Base-by-base conservation (phyloP, 805 yeast genomes). In the Pichia kluyveri region DNA sequence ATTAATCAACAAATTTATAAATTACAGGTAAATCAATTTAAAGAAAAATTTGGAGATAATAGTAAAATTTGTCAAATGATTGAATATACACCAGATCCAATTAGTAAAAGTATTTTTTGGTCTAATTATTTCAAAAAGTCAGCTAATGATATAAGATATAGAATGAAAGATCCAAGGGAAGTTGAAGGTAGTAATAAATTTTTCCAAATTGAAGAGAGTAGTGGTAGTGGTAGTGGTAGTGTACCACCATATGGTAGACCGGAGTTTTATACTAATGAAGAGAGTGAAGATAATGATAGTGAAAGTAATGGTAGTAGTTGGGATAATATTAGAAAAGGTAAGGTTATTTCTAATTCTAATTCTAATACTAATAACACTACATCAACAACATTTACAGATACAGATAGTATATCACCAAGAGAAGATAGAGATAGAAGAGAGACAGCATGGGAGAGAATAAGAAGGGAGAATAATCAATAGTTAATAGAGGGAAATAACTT, bases 121-220 rank as follows among this genome's bases (percentile, higher is more conserved):
- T 66, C 74, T 39, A 56, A 70, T 26, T 83, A 83, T 60, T 82
- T 75, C 59, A 65, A 69, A 43, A 61, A 69, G 50, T 73, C 85
- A 0, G 66, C 71, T 38, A 68, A 69, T 17, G 75, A 82, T 54
- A 79, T 82, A 0, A 70, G 69, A 19, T 69, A 69, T 43, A 67
- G 75, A 38, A 62, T 82, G 54, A 75, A 74, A 47, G 83, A 82
- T 56, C 89, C 89, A 7, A 65, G 72, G 55, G 56, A 58, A 0
- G 55, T 52, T 19, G 44, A 19, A 7, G 47, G 44, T 31, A 39
- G 48, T 0, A 45, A 40, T 2, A 44, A 48, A 39, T 48, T 40
- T 17, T 48, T 48, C 23, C 37, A 42, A 8, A 27, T 48, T n/a
- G 51, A 48, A 17, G 26, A 23, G 5, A 45, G 47, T 12, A 31